phyloP scores from a whole-genome alignment of 345 rosid genomes.

The Jatropha curcas region DNA sequence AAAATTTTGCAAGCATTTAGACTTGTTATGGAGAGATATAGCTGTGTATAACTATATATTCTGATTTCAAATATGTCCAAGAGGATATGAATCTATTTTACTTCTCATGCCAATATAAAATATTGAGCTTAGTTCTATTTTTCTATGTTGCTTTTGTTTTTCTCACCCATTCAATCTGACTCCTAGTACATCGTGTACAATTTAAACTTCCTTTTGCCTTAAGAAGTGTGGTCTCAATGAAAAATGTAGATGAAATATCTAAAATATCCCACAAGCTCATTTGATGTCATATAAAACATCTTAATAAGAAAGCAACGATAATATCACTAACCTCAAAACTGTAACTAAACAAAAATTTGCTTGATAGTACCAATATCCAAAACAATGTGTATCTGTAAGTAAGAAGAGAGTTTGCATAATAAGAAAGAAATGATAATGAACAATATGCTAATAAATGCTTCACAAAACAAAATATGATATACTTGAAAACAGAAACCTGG shows the following conservation, averaged over 20 bases:
- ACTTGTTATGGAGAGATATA: neutral
- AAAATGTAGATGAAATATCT: no score
- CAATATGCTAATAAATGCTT: constrained; percentile 23
- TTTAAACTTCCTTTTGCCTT: constrained; percentile 4
- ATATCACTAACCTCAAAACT: constrained; percentile 68
- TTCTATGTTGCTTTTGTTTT: neutral
- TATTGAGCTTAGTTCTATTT: neutral
- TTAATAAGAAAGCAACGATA: constrained; percentile 8
- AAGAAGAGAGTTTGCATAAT: constrained; percentile 16
- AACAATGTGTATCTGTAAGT: constrained; percentile 68
- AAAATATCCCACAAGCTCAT: no score
- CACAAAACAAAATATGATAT: constrained; percentile 30
- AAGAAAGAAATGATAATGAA: constrained; percentile 4
- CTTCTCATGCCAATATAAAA: neutral
- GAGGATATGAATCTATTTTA: neutral
- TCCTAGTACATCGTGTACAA: neutral
- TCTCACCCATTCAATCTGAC: no score
- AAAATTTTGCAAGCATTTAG: neutral
- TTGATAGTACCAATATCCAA: constrained; percentile 75
- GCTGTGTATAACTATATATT: neutral
- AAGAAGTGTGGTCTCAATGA: neutral
- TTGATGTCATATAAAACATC: neutral
- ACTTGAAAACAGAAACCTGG: constrained; percentile 86
- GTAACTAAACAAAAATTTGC: constrained; percentile 82
- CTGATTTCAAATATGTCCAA: neutral